These are phyloP conservation scores for Penicillium crystallinum DNA, from an alignment of 495 filamentous ascomycete species.

Conservation along the genomic window DNA sequence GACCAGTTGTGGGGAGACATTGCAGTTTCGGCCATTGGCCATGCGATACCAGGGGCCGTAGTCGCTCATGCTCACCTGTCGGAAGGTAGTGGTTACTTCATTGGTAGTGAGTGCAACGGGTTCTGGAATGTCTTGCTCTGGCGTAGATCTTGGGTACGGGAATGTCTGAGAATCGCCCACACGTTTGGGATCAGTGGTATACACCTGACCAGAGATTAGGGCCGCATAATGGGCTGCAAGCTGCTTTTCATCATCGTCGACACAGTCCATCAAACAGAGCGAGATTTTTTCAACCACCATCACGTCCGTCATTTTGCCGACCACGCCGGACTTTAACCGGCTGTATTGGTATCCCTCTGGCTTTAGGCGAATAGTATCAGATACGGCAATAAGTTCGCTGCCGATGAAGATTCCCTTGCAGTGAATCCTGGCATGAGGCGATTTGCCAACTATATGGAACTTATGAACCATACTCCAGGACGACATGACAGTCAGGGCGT, in stretches of 20 bases:
- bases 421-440: conserved; percentile 48
- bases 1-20: conserved; percentile 46
- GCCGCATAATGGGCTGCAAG: conserved; percentile 39
- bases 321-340: background rate
- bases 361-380: conserved; percentile 50
- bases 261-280: conserved; percentile 37
- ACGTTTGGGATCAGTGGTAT: conserved; percentile 35
- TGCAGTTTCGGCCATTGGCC: conserved; percentile 30
- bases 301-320: conserved; percentile 40
- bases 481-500: conserved; percentile 50
- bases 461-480: conserved; percentile 49
- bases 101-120: conserved; percentile 25
- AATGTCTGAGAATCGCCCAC: background rate
- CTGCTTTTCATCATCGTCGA: conserved; percentile 41
- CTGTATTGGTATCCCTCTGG: conserved; percentile 18
- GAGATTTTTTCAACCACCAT: conserved; percentile 48
- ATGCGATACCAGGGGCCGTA: conserved; percentile 48
- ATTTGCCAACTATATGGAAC: conserved; percentile 46
- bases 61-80: conserved; percentile 35
- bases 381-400: conserved; percentile 46
- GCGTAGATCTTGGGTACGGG: background rate
- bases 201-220: conserved; percentile 45
- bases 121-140: background rate
- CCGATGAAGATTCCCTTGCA: conserved; percentile 54
- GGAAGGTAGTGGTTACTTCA: conserved; percentile 32